These are phyloP conservation scores for Rhodosporidiobolus odoratus DNA, from an alignment of 768 basidiomycete genomes.

Conservation along the genomic window DNA sequence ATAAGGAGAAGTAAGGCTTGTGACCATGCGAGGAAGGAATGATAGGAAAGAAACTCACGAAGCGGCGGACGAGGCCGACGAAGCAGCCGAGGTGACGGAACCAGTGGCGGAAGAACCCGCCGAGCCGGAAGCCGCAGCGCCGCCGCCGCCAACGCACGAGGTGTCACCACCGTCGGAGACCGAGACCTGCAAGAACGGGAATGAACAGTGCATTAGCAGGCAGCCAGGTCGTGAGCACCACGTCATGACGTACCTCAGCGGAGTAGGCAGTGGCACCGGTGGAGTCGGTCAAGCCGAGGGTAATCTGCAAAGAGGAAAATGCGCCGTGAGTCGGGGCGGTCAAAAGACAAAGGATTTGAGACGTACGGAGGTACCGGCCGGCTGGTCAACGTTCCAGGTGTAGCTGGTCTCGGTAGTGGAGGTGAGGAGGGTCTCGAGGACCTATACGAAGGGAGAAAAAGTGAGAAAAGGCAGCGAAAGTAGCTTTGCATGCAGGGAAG, in stretches of 20 bases:
- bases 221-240: no score
- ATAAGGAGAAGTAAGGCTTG: not conserved
- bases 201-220: not conserved
- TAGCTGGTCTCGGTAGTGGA: slow-evolving; percentile 8
- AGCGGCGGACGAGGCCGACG: not conserved
- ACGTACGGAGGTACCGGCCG: slow-evolving; percentile 22
- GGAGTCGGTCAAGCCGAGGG: slow-evolving; percentile 30
- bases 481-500: no score
- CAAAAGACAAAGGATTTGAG: not conserved
- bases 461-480: not conserved
- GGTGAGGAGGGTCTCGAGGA: slow-evolving; percentile 27
- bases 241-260: not conserved
- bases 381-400: slow-evolving; percentile 30
- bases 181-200: not conserved
- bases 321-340: not conserved
- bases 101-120: not conserved
- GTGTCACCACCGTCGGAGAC: slow-evolving; percentile 12
- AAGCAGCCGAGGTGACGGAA: not conserved
- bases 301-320: slow-evolving; percentile 6
- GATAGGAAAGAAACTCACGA: not conserved
- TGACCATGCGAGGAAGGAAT: not conserved
- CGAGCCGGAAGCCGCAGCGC: slow-evolving; percentile 9
- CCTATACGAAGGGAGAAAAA: not conserved
- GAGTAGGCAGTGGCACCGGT: slow-evolving; percentile 14
- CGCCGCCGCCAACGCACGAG: slow-evolving; percentile 14